Percentiles rank a stretch among this genome's conserved stretches.
Evolutionary conservation across 1,284 basidiomycete genomes (phyloP).

Genomic region (Schizophyllum amplum): DNA sequence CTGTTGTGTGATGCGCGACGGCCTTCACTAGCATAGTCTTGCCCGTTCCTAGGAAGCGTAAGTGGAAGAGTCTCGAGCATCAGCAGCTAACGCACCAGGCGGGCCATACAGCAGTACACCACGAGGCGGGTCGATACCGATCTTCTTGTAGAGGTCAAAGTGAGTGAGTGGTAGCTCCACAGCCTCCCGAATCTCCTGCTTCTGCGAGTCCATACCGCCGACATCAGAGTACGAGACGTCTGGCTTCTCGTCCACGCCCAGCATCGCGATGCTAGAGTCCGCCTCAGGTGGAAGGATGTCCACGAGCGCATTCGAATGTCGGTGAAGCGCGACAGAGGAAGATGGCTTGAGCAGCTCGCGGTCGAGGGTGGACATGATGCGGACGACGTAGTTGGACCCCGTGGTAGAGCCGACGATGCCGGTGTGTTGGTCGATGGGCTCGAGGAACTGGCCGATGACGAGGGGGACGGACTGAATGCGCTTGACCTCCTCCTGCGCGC

Average conservation of each 20-base stretch:
- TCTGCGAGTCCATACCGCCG: constrained; percentile 96
- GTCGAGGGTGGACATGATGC: constrained; percentile 96
- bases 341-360: constrained; percentile 96
- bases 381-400: constrained; percentile 97
- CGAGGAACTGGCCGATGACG: constrained; percentile 99
- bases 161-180: constrained; percentile 97
- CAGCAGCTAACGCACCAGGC: constrained; percentile 50
- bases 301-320: constrained; percentile 97
- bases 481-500: constrained; percentile 99
- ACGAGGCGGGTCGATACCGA: constrained; percentile 97
- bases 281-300: constrained; percentile 99
- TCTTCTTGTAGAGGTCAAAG: constrained; percentile 98
- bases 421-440: constrained; percentile 97
- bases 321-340: constrained; percentile 93
- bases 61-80: constrained; percentile 1
- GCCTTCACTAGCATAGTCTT: constrained; percentile 99
- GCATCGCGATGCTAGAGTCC: constrained; percentile 94
- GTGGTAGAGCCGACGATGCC: constrained; percentile 98
- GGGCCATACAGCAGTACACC: constrained; percentile 93
- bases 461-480: constrained; percentile 98
- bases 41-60: constrained; percentile 69
- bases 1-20: constrained; percentile 95
- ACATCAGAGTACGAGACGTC: constrained; percentile 98
- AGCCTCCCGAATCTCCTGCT: constrained; percentile 98
- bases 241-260: constrained; percentile 89